Conservation (phyloP, 2,329 filamentous ascomycete genomes). For the Microsporum ferrugineum region DNA sequence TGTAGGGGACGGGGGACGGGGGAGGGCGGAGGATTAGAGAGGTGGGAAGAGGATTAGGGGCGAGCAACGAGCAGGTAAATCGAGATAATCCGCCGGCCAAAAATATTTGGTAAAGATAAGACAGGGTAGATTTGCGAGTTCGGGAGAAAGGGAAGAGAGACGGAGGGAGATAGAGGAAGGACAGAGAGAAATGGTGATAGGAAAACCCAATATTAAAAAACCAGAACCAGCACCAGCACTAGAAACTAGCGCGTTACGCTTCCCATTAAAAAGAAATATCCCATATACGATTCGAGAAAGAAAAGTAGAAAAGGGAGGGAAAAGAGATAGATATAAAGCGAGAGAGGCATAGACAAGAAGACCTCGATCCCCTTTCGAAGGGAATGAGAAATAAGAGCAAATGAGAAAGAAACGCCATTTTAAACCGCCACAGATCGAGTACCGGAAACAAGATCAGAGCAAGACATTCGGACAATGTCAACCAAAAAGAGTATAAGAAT, state of each 20-base stretch:
- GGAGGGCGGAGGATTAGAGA: not conserved
- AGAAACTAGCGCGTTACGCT: not conserved
- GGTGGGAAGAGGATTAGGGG: no score
- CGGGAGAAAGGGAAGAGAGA: not conserved
- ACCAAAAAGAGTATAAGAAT: not conserved
- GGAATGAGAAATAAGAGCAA: not conserved
- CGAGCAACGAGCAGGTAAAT: not conserved
- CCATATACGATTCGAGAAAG: not conserved
- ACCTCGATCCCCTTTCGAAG: not conserved
- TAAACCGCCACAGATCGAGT: not conserved
- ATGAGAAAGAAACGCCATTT: not conserved
- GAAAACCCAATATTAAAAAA: not conserved
- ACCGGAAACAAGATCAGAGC: not conserved
- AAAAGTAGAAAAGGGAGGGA: not conserved
- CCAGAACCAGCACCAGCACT: conserved; percentile 3
- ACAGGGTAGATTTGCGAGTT: not conserved
- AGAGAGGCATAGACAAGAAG: not conserved
- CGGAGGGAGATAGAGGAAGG: not conserved
- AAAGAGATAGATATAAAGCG: not conserved
- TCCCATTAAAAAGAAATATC: not conserved
- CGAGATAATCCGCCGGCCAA: not conserved
- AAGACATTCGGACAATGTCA: not conserved
- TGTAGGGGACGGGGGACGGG: not conserved
- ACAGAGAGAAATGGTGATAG: not conserved
- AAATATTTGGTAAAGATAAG: not conserved